Percentiles rank a stretch among this genome's conserved stretches.
Conservation (phyloP, 306 rosid genomes). For the Delonix regia region DNA sequence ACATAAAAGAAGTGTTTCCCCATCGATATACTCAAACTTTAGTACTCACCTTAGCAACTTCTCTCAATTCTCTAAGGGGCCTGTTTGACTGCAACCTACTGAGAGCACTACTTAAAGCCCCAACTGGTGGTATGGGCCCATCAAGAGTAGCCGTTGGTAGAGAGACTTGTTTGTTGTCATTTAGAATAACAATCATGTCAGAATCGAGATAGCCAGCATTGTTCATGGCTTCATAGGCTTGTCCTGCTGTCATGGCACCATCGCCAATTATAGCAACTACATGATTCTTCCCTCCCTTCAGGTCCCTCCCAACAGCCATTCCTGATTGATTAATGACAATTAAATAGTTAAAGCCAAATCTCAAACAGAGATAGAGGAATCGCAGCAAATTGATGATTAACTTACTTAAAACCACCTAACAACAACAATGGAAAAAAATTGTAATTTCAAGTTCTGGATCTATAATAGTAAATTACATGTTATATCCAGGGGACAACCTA, state of each 20-base stretch:
- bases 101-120: constrained; percentile 97
- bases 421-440: background rate
- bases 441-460: background rate
- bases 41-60: constrained; percentile 88
- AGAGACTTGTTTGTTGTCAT: constrained; percentile 95
- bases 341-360: constrained; percentile 37
- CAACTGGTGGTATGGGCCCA: constrained; percentile 89
- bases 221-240: constrained; percentile 99
- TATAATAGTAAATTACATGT: background rate
- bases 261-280: constrained; percentile 94
- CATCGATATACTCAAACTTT: constrained; percentile 13
- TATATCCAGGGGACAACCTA: background rate
- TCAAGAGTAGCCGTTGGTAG: constrained; percentile 94
- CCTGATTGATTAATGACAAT: constrained; percentile 55
- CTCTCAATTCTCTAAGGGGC: constrained; percentile 94
- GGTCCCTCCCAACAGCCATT: constrained; percentile 98
- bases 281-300: constrained; percentile 73
- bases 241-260: constrained; percentile 99
- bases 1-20: background rate
- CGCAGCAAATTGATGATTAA: background rate
- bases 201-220: constrained; percentile 97
- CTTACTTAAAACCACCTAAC: background rate
- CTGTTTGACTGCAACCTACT: constrained; percentile 91
- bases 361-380: background rate
- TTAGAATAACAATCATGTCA: constrained; percentile 97